Conservation (phyloP, 2,329 filamentous ascomycete species). For the Harringtonia lauricola region DNA sequence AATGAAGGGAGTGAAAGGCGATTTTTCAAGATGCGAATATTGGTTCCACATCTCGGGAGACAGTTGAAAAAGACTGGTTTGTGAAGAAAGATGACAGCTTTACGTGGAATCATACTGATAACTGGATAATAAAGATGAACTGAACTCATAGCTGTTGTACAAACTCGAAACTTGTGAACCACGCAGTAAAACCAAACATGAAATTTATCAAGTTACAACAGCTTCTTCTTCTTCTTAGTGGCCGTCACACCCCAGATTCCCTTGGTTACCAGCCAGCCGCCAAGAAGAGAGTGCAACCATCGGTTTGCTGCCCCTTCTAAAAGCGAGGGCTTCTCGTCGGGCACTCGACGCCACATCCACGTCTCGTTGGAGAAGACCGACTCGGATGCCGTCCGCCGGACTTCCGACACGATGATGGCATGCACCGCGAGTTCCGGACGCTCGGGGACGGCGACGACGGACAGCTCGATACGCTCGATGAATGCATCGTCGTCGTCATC, state of each 20-base stretch:
- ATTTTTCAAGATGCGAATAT: no score
- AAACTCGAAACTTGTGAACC: no score
- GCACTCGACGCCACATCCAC: conserved; percentile 24
- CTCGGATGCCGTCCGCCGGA: conserved; percentile 8
- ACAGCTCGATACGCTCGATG: conserved; percentile 18
- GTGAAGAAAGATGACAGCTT: no score
- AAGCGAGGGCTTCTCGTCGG: conserved; percentile 17
- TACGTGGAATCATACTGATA: no score
- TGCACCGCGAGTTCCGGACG: conserved; percentile 15
- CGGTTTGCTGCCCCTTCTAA: conserved; percentile 18
- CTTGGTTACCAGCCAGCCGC: conserved; percentile 8
- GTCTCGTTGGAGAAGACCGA: conserved; percentile 25
- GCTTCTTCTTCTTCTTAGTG: not conserved
- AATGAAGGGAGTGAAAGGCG: no score
- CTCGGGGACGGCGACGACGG: conserved; percentile 14
- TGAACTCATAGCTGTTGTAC: no score
- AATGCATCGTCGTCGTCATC: conserved; percentile 6
- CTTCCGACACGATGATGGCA: conserved; percentile 16
- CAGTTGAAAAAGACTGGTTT: no score
- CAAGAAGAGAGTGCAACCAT: conserved; percentile 18
- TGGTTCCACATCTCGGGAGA: no score
- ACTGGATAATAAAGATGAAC: no score
- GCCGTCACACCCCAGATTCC: conserved; percentile 5
- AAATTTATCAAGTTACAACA: not conserved
- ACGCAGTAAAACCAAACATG: not conserved